Conservation (phyloP, 2,329 filamentous ascomycete species). For the Lachnellula suecica region DNA sequence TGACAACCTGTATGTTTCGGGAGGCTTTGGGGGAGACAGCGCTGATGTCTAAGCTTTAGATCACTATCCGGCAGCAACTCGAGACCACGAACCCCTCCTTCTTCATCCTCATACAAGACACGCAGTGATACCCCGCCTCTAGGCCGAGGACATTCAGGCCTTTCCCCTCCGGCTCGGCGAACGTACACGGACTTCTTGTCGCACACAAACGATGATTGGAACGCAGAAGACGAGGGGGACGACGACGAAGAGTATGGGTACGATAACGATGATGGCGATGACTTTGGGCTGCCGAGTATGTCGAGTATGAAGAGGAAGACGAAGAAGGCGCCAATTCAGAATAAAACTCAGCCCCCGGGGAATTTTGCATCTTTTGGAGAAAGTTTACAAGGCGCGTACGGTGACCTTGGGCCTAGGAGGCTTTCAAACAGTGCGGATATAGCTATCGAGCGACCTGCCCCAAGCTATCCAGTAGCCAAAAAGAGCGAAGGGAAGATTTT, state of each 20-base stretch:
- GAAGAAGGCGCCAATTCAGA: conserved; percentile 36
- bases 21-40: neutral
- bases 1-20: conserved; percentile 65
- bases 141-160: conserved; percentile 49
- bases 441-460: conserved; percentile 80
- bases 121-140: conserved; percentile 56
- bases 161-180: conserved; percentile 64
- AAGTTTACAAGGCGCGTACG: conserved; percentile 38
- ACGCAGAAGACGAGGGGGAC: conserved; percentile 66
- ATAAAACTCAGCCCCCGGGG: conserved; percentile 15
- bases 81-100: conserved; percentile 74
- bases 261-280: conserved; percentile 84
- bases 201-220: conserved; percentile 81
- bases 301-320: conserved; percentile 83
- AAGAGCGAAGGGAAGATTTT: conserved; percentile 94
- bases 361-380: conserved; percentile 34
- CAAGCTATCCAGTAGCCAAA: conserved; percentile 83
- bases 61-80: conserved; percentile 59
- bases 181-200: conserved; percentile 81
- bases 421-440: conserved; percentile 91
- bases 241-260: conserved; percentile 74
- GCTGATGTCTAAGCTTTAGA: conserved; percentile 38
- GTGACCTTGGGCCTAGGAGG: conserved; percentile 46
- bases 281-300: conserved; percentile 91
- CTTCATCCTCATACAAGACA: conserved; percentile 54